These are phyloP conservation scores for Aeschynomene evenia DNA, from an alignment of 306 rosid species.

Conservation along the genomic window DNA sequence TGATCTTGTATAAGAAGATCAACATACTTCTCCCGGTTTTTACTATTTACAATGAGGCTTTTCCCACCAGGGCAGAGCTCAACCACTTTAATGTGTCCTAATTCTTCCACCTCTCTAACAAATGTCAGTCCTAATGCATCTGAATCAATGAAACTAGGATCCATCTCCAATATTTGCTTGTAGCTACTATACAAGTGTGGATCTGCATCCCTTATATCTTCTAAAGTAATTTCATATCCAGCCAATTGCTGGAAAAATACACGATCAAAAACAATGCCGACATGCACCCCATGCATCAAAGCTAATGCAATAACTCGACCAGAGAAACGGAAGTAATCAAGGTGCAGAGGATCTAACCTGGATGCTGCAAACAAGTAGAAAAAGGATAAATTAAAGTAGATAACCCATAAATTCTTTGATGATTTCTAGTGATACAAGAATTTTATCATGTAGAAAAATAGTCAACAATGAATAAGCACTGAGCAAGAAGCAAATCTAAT, in stretches of 20 bases:
- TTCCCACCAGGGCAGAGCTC: constrained; percentile 79
- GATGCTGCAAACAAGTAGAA: constrained; percentile 66
- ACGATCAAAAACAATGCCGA: constrained; percentile 86
- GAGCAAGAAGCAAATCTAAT: background rate
- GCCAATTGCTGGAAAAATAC: constrained; percentile 88
- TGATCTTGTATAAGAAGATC: constrained; percentile 68
- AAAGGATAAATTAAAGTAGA: constrained; percentile 24
- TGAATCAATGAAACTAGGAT: constrained; percentile 70
- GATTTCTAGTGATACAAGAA: constrained; percentile 20
- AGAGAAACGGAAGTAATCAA: constrained; percentile 73
- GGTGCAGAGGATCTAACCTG: constrained; percentile 86
- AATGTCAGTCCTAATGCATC: constrained; percentile 89
- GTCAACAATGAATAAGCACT: background rate
- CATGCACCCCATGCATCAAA: constrained; percentile 92
- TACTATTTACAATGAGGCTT: constrained; percentile 60
- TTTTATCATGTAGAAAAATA: constrained; percentile 6
- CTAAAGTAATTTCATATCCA: constrained; percentile 58
- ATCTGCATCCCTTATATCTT: constrained; percentile 83
- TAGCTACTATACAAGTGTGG: constrained; percentile 73
- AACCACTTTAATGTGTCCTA: constrained; percentile 63
- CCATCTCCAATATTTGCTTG: constrained; percentile 85
- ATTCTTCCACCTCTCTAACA: constrained; percentile 88
- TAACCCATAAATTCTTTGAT: constrained; percentile 1
- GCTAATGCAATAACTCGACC: constrained; percentile 92
- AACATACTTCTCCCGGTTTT: constrained; percentile 70